A percentile compares a stretch with the other conserved stretches of the same genome.
These are phyloP conservation scores for Colletotrichum sp. DNA, from an alignment of 2,329 filamentous ascomycete genomes.

Conservation along the genomic window DNA sequence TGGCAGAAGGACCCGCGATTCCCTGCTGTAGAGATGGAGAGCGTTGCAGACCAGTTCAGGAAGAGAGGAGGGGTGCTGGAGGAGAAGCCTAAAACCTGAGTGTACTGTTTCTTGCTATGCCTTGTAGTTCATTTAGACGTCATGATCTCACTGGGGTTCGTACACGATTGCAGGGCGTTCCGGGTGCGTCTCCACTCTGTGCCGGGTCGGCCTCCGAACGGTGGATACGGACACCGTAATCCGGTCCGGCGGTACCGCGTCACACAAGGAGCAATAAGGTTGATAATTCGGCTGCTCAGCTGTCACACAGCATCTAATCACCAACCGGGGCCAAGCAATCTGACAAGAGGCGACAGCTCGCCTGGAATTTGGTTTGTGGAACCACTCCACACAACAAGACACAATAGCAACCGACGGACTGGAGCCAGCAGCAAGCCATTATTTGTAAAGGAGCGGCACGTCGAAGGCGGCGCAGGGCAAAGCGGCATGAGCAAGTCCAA, in stretches of 20 bases:
- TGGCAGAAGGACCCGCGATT: constrained; percentile 37
- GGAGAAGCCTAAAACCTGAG: background rate
- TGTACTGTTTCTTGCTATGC: background rate
- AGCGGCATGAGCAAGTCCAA: background rate
- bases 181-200: background rate
- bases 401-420: background rate
- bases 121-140: background rate
- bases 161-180: background rate
- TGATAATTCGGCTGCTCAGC: background rate
- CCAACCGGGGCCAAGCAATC: background rate
- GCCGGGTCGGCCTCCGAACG: background rate
- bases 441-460: background rate
- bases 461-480: background rate
- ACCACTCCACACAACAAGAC: background rate
- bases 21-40: constrained; percentile 35
- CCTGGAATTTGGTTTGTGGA: background rate
- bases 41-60: constrained; percentile 27
- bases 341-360: background rate
- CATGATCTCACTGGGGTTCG: background rate
- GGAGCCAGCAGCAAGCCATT: background rate
- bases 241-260: background rate
- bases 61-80: background rate
- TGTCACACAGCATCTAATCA: background rate
- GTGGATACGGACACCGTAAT: background rate
- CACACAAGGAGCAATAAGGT: background rate